phyloP scores from a whole-genome alignment of 2,329 filamentous ascomycete species.

The Diaporthe citrichinensis region DNA sequence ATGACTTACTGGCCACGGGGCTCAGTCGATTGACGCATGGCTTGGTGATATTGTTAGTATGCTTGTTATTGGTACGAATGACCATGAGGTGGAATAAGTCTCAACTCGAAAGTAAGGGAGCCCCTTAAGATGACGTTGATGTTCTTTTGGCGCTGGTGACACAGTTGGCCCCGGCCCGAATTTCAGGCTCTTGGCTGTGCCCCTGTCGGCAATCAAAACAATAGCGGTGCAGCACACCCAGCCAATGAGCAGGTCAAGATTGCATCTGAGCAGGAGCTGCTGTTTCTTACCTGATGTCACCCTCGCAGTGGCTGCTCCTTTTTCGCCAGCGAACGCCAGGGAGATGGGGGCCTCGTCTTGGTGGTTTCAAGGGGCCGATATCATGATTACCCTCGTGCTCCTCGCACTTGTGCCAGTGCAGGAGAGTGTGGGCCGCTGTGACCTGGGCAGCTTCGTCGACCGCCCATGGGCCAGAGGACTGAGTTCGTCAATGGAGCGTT shows the following conservation, averaged over 20 bases:
- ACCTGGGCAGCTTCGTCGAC: not conserved
- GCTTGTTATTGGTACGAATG: not conserved
- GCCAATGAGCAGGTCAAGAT: conserved; percentile 33
- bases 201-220: conserved; percentile 40
- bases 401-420: not conserved
- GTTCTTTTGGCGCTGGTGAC: conserved; percentile 20
- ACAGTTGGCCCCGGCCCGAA: conserved; percentile 7
- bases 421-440: not conserved
- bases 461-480: not conserved
- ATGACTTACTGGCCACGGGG: not conserved
- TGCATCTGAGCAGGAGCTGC: conserved; percentile 8
- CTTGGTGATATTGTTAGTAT: not conserved
- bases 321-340: not conserved
- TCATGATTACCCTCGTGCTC: conserved; percentile 17
- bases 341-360: conserved; percentile 5
- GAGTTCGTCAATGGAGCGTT: not conserved
- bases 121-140: conserved; percentile 3
- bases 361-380: conserved; percentile 32
- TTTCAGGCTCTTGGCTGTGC: conserved; percentile 5
- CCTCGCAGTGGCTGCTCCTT: conserved; percentile 1
- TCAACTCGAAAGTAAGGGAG: not conserved
- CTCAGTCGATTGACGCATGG: not conserved
- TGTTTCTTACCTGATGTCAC: conserved; percentile 16
- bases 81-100: not conserved
- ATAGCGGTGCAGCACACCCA: conserved; percentile 8